A percentile compares a stretch with the other conserved stretches of the same genome.
Evolutionary conservation across 495 filamentous ascomycete genomes (phyloP).

Genomic region (Trypethelium eluteriae): DNA sequence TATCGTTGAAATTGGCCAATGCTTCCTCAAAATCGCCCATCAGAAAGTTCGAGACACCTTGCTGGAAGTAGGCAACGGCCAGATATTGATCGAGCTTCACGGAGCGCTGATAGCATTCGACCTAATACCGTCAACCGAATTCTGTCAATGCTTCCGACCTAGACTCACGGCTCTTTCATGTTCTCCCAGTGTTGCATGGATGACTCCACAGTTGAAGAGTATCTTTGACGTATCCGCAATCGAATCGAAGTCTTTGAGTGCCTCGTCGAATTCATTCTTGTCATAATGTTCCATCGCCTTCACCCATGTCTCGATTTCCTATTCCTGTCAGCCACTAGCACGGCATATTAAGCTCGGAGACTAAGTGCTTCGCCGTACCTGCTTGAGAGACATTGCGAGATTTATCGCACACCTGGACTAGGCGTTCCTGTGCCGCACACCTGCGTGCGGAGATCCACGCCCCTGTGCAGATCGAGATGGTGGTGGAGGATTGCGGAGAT

Average conservation of each 20-base stretch:
- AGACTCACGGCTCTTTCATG: constrained; percentile 81
- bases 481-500: neutral
- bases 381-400: constrained; percentile 38
- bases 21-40: constrained; percentile 97
- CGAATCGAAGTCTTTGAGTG: constrained; percentile 69
- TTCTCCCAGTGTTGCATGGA: constrained; percentile 94
- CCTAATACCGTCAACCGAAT: constrained; percentile 44
- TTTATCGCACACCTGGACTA: neutral
- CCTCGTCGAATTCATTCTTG: constrained; percentile 88
- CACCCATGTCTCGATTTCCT: constrained; percentile 99
- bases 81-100: constrained; percentile 87
- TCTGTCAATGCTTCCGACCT: neutral
- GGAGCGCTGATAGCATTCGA: constrained; percentile 89
- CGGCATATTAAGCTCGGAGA: neutral
- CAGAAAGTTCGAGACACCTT: constrained; percentile 97
- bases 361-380: constrained; percentile 29
- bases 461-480: neutral
- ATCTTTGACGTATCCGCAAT: constrained; percentile 98
- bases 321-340: constrained; percentile 15
- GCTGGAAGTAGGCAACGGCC: constrained; percentile 96
- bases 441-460: neutral
- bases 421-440: constrained; percentile 5
- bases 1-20: constrained; percentile 97
- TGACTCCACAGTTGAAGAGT: constrained; percentile 96
- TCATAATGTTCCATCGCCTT: constrained; percentile 86